phyloP scores from a whole-genome alignment of 2,329 filamentous ascomycete genomes.

The Hirsutella rhossiliensis region DNA sequence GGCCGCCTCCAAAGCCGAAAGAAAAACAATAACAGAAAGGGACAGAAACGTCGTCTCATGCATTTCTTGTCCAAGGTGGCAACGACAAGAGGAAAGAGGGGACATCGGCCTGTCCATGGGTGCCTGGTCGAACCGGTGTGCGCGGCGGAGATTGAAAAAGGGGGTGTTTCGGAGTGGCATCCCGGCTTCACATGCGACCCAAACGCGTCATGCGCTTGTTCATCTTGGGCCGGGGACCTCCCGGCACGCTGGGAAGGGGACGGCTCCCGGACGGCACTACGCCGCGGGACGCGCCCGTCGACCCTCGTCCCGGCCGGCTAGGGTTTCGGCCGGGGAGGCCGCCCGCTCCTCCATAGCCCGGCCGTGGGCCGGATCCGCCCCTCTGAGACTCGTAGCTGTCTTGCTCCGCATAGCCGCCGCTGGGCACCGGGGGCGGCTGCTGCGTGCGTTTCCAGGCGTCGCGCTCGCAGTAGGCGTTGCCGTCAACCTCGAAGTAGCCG shows the following conservation, averaged over 20 bases:
- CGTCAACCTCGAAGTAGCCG: conserved; percentile 85
- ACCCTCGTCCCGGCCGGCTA: background rate
- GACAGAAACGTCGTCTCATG: background rate
- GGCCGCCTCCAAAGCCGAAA: background rate
- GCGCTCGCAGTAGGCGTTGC: conserved; percentile 71
- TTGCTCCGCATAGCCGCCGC: background rate
- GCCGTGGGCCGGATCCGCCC: background rate
- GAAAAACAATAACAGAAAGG: background rate
- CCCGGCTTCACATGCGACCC: conserved; percentile 16
- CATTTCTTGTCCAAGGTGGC: too few species aligned
- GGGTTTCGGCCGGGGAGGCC: background rate
- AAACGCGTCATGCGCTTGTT: conserved; percentile 51
- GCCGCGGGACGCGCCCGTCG: background rate
- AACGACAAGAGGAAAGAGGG: too few species aligned
- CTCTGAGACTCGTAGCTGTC: conserved; percentile 5
- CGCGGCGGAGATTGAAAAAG: background rate
- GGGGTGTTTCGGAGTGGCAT: background rate
- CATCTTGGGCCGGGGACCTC: conserved; percentile 29
- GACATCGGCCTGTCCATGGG: too few species aligned
- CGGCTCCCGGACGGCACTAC: background rate
- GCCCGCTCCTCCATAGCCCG: background rate
- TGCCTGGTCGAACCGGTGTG: too few species aligned
- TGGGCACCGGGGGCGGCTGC: conserved; percentile 6
- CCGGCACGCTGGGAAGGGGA: background rate
- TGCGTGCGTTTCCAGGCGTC: conserved; percentile 57